phyloP scores from a whole-genome alignment of 2,329 filamentous ascomycete genomes.

The Curvularia eragrostidis region DNA sequence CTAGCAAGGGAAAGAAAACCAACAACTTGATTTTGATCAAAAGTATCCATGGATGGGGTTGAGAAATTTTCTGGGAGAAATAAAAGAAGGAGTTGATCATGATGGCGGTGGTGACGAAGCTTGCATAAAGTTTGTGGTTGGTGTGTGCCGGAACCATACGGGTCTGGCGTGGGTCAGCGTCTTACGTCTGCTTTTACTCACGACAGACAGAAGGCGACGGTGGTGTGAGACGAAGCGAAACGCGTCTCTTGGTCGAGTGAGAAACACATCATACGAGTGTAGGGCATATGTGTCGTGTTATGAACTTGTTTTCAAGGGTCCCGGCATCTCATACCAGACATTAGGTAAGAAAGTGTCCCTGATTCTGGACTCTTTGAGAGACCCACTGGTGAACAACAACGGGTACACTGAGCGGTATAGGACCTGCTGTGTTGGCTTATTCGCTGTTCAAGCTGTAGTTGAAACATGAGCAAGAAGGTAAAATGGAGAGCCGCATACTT shows the following conservation, averaged over 20 bases:
- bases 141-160: not conserved
- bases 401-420: not conserved
- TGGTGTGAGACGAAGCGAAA: not conserved
- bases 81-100: not conserved
- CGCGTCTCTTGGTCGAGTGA: not conserved
- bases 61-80: not conserved
- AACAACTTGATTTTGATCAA: not conserved
- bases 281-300: not conserved
- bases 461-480: conserved; percentile 1
- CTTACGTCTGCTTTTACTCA: not conserved
- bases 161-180: not conserved
- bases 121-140: not conserved
- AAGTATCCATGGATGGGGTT: not conserved
- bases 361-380: not conserved
- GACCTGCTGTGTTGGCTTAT: not conserved
- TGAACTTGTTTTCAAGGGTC: not conserved
- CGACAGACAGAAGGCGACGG: not conserved
- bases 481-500: not conserved
- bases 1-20: not conserved
- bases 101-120: not conserved
- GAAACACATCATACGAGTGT: not conserved
- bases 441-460: not conserved
- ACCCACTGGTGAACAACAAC: not conserved
- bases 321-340: not conserved
- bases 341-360: not conserved